phyloP scores from a whole-genome alignment of 192 early-diverging fungal species.

The Endogone sp. region DNA sequence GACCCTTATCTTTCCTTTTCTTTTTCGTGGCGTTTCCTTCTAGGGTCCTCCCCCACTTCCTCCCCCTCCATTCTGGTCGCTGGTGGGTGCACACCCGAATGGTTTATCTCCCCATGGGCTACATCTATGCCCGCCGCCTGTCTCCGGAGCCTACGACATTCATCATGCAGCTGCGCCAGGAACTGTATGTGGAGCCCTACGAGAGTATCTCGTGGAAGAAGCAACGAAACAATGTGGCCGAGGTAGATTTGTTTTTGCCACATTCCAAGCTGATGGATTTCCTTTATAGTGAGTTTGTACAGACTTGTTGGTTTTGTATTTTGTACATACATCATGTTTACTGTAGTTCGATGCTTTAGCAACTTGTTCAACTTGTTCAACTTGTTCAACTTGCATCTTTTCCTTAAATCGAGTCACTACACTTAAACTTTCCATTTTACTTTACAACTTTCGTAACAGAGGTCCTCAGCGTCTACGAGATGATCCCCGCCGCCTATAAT shows the following conservation, averaged over 20 bases:
- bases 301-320: no score
- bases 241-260: constrained; percentile 81
- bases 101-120: constrained; percentile 96
- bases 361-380: no score
- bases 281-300: constrained; percentile 54
- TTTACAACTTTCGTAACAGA: constrained; percentile 13
- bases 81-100: constrained; percentile 94
- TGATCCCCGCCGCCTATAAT: constrained; percentile 47
- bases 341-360: no score
- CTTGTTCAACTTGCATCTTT: no score
- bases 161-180: constrained; percentile 74
- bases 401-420: neutral
- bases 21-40: no score
- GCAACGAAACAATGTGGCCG: constrained; percentile 79
- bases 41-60: constrained; percentile 73
- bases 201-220: constrained; percentile 76
- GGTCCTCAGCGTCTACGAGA: constrained; percentile 68
- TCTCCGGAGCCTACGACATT: constrained; percentile 61
- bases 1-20: no score
- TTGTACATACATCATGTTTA: no score
- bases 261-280: constrained; percentile 73
- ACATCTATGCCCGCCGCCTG: constrained; percentile 74
- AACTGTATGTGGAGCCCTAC: constrained; percentile 88
- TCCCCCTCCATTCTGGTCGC: constrained; percentile 85
- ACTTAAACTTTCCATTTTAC: neutral